These are phyloP conservation scores for Hibiscus tridactylites DNA, from an alignment of 345 rosid species.

Conservation along the genomic window DNA sequence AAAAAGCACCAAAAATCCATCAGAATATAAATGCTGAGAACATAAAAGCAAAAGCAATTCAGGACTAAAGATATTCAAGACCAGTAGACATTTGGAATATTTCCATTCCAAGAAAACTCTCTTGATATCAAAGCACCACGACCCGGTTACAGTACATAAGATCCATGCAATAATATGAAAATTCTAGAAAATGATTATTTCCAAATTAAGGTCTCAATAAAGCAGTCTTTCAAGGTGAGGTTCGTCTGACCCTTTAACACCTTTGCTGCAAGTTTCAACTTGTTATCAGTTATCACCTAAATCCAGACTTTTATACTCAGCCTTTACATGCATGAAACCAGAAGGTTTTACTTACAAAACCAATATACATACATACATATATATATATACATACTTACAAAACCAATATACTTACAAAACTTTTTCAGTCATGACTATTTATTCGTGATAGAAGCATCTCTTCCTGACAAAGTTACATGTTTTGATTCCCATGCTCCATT, in stretches of 20 bases:
- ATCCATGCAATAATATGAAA: not conserved
- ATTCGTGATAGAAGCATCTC: not conserved
- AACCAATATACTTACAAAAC: not conserved
- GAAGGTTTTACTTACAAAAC: not conserved
- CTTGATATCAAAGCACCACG: not conserved
- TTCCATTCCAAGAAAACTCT: slow-evolving; percentile 1
- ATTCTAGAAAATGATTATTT: not conserved
- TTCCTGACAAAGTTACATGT: not conserved
- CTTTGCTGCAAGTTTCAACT: not conserved
- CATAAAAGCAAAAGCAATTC: not conserved
- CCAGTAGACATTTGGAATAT: not conserved
- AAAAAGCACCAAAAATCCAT: not conserved
- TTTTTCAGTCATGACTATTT: not conserved
- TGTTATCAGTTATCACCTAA: not conserved
- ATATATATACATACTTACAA: not conserved
- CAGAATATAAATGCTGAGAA: not conserved
- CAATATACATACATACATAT: not conserved
- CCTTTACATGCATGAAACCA: not conserved
- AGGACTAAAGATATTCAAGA: not conserved
- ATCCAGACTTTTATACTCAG: not conserved
- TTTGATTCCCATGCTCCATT: not conserved
- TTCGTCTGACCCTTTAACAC: not conserved
- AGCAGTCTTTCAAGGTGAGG: not conserved
- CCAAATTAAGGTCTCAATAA: not conserved
- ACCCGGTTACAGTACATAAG: not conserved